Conservation (phyloP, 352 stramenopile genomes). For the Pythium pyrilobum region DNA sequence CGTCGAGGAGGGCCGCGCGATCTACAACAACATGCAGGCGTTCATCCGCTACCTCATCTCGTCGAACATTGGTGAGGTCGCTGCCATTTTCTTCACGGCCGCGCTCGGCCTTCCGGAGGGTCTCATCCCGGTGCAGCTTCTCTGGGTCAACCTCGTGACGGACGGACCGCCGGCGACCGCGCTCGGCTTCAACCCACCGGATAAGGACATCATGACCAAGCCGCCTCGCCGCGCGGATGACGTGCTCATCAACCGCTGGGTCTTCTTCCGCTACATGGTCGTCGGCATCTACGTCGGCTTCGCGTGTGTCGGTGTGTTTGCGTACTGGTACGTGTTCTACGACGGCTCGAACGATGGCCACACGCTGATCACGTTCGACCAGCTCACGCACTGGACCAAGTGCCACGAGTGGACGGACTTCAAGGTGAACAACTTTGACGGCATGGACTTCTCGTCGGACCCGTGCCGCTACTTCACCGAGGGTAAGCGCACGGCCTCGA, state of each 20-base stretch:
- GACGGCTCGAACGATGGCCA: constrained; percentile 88
- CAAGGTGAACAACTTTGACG: constrained; percentile 88
- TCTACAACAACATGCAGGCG: constrained; percentile 97
- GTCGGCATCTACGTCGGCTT: constrained; percentile 93
- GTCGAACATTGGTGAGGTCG: constrained; percentile 99
- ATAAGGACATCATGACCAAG: constrained; percentile 97
- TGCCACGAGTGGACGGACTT: constrained; percentile 91
- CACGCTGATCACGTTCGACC: constrained; percentile 86
- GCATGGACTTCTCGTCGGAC: constrained; percentile 86
- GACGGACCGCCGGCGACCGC: constrained; percentile 97
- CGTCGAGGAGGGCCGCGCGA: constrained; percentile 81
- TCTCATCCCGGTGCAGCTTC: constrained; percentile 97
- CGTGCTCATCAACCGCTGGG: constrained; percentile 97
- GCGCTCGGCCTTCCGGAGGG: constrained; percentile 95
- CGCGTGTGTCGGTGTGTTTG: constrained; percentile 90
- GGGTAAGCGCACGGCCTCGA: constrained; percentile 90
- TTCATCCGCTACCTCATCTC: constrained; percentile 99
- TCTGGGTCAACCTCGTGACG: constrained; percentile 99
- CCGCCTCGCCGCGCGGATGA: constrained; percentile 94
- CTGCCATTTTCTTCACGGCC: constrained; percentile 97
- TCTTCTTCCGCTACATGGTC: constrained; percentile 97
- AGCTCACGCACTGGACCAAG: constrained; percentile 89
- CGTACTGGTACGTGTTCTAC: constrained; percentile 94
- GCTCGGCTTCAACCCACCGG: constrained; percentile 98
- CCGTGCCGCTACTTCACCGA: constrained; percentile 93